Evolutionary conservation across 331 rosid species (phyloP).

Genomic region (Rosa hybrid): DNA sequence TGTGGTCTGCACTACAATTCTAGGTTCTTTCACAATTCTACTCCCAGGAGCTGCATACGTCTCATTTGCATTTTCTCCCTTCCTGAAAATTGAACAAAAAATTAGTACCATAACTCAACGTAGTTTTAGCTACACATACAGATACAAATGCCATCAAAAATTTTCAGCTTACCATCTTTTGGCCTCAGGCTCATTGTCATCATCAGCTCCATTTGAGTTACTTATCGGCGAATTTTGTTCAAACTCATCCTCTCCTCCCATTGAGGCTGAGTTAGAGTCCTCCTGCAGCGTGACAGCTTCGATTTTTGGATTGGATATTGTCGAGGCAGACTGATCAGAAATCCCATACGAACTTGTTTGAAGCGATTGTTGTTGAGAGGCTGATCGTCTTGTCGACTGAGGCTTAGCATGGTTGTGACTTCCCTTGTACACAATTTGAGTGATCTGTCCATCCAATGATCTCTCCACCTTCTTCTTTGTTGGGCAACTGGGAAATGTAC

Average conservation of each 20-base stretch:
- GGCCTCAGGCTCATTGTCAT: slow-evolving; percentile 64
- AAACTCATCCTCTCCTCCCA: slow-evolving; percentile 78
- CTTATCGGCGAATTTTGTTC: slow-evolving; percentile 72
- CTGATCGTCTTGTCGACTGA: slow-evolving; percentile 58
- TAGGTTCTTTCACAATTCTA: slow-evolving; percentile 86
- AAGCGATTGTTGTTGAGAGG: slow-evolving; percentile 38
- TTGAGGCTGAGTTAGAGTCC: slow-evolving; percentile 67
- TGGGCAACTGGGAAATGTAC: slow-evolving; percentile 66
- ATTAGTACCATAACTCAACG: slow-evolving; percentile 3
- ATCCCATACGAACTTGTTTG: slow-evolving; percentile 52
- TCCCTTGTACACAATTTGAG: slow-evolving; percentile 93
- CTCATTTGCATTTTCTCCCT: slow-evolving; percentile 68
- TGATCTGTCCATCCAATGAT: slow-evolving; percentile 80
- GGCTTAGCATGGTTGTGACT: slow-evolving; percentile 89
- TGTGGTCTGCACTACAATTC: slow-evolving; percentile 96
- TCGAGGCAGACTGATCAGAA: slow-evolving; percentile 56
- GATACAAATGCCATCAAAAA: too few species aligned
- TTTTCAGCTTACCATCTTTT: slow-evolving; percentile 72
- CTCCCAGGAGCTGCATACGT: slow-evolving; percentile 51
- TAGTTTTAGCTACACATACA: background rate
- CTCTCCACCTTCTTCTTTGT: slow-evolving; percentile 93
- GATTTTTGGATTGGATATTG: slow-evolving; percentile 40
- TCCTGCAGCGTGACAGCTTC: slow-evolving; percentile 54
- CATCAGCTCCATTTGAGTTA: slow-evolving; percentile 54
- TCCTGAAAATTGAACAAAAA: slow-evolving; percentile 50